Evolutionary conservation across 1,139 yeast species (phyloP), one percentile per base, ranked within the genome.

Genomic region (Hansenula sp.): DNA sequence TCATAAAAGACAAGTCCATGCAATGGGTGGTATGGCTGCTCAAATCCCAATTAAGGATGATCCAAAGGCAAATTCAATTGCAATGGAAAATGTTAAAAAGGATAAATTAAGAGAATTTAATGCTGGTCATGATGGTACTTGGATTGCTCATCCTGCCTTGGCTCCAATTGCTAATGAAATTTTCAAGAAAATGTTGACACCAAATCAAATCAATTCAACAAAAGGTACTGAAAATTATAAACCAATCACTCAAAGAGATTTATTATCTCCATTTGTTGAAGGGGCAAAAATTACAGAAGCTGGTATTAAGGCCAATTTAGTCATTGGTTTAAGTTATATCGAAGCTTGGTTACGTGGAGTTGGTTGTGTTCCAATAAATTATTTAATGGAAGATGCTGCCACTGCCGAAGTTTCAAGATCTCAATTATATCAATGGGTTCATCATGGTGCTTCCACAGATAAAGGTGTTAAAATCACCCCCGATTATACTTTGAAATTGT

Each of bases 21-120:
- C 89, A 40, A 81, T 84, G 78, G 91, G 91, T 51, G 91, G 91
- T 52, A 84, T 84, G 91, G 90, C 90, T 53, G 91, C 91, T 25
- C 88, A 82, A 67, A 84, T 84, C 56, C 91, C 91, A 47, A 81
- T 83, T 67, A 84, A 84, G 70, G 72, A 75, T 50, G 89, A 84
- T 58, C 73, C 75, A 39, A 76, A 69, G 47, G 81, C 84, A 58
- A 84, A 84, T 70, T 72, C 69, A 59, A 69, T 68, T 44, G 90
- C 89, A 40, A 79, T 84, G 80, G 82, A 79, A 53, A 82, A 81
- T 52, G 91, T 84, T 46, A 75, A 79, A 57, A 78, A 75, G 60
- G 91, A 84, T 67, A 84, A 84, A 70, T 71, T 80, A 57, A 75
- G 93, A 56, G 94, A 85, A 66, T 93, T 79, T 41, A 65, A 71